A percentile compares a stretch with the other conserved stretches of the same genome.
Conservation (phyloP, 345 rosid species). For the Heritiera littoralis region DNA sequence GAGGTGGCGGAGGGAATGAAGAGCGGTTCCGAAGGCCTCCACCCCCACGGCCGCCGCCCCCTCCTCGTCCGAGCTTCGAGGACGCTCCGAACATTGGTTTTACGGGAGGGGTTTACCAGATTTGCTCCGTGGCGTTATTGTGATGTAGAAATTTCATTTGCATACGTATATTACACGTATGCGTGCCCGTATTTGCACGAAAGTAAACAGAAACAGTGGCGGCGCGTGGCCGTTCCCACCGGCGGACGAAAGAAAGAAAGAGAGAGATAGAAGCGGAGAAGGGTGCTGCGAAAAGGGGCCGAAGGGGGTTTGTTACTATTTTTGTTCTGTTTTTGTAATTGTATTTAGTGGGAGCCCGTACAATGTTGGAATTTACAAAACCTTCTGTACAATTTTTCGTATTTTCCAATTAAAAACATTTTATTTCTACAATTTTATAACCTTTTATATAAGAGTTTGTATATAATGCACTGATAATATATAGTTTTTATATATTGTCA, state of each 20-base stretch:
- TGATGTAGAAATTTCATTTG: neutral
- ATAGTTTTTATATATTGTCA: too few relatives aligned
- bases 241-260: neutral
- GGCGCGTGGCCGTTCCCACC: neutral
- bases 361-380: neutral
- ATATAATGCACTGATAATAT: too few relatives aligned
- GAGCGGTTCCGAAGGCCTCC: slow-evolving; percentile 42
- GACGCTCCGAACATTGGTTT: slow-evolving; percentile 43
- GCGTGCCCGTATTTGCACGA: neutral
- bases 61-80: slow-evolving; percentile 54
- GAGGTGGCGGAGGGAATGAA: slow-evolving; percentile 48
- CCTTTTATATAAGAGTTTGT: too few relatives aligned
- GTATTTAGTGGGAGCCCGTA: neutral
- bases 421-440: too few relatives aligned
- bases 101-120: neutral
- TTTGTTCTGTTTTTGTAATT: neutral
- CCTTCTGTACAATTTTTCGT: neutral
- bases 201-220: neutral
- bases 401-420: too few relatives aligned
- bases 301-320: neutral
- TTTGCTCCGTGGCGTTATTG: neutral
- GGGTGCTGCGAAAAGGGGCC: neutral
- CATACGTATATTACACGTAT: neutral
- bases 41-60: slow-evolving; percentile 40
- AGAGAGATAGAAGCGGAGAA: neutral